Evolutionary conservation across 2,329 filamentous ascomycete genomes (phyloP).

Genomic region (Sporothrix pallida): DNA sequence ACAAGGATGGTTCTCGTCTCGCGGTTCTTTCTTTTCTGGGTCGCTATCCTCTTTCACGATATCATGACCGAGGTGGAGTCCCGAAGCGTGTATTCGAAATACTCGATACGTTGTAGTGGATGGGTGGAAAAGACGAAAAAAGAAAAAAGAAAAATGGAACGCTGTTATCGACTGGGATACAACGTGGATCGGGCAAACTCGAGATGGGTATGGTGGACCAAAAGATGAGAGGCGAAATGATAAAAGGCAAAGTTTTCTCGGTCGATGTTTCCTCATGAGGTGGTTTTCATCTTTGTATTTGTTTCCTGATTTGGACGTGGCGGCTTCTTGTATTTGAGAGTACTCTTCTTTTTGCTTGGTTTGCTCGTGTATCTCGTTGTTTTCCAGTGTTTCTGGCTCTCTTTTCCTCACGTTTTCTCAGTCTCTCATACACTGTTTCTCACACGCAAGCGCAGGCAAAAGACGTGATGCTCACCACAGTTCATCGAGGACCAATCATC

Average conservation of each 20-base stretch:
- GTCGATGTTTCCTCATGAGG: conserved; percentile 1
- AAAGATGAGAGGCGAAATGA: not conserved
- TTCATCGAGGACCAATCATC: not conserved
- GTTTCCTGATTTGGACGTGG: conserved; percentile 1
- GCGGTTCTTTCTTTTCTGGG: not conserved
- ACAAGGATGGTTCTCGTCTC: not conserved
- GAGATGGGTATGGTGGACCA: not conserved
- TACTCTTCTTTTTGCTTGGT: not conserved
- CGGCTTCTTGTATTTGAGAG: not conserved
- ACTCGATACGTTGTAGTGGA: not conserved
- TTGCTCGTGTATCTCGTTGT: not conserved
- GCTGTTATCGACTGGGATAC: conserved; percentile 16
- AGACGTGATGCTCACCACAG: conserved; percentile 17
- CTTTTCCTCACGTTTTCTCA: not conserved
- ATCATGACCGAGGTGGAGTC: not conserved
- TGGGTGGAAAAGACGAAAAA: not conserved
- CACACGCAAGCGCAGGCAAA: not conserved
- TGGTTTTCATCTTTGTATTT: not conserved
- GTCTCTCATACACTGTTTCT: not conserved
- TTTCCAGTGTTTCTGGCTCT: not conserved
- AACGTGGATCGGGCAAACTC: not conserved
- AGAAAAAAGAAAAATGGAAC: not conserved
- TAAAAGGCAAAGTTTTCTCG: no score
- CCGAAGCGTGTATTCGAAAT: not conserved
- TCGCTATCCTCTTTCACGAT: not conserved